Evolutionary conservation across 139 green algal species (phyloP).

Genomic region (Axilococcus clingmanii): DNA sequence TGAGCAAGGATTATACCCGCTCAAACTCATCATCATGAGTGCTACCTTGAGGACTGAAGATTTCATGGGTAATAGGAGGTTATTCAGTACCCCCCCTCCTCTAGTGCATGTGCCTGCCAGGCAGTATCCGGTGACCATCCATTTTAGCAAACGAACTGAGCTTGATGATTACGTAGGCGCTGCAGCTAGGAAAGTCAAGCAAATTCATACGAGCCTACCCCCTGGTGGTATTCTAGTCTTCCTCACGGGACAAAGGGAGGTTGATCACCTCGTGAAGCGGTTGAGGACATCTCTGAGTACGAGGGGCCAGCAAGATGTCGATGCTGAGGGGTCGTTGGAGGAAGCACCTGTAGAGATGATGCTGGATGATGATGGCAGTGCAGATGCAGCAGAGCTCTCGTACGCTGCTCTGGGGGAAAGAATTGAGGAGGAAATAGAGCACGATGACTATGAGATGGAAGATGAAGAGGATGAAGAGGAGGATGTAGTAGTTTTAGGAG

Average conservation of each 20-base stretch:
- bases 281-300: conserved; percentile 44
- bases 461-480: conserved; percentile 44
- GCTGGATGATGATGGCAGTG: conserved; percentile 13
- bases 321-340: conserved; percentile 2
- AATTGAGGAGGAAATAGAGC: conserved; percentile 18
- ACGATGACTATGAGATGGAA: conserved; percentile 17
- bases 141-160: conserved; percentile 55
- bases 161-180: conserved; percentile 72
- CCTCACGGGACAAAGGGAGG: conserved; percentile 84
- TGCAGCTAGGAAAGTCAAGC: conserved; percentile 61
- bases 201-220: conserved; percentile 82
- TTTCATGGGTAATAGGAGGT: conserved; percentile 66
- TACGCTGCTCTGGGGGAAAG: conserved; percentile 5
- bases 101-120: conserved; percentile 63
- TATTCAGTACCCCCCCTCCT: conserved; percentile 68
- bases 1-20: conserved; percentile 39
- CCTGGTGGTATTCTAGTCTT: conserved; percentile 90
- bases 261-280: conserved; percentile 61
- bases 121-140: conserved; percentile 80
- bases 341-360: conserved; percentile 4
- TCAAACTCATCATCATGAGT: conserved; percentile 96
- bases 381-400: conserved; percentile 3
- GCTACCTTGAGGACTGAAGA: conserved; percentile 76
- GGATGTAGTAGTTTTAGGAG: conserved; percentile 50
- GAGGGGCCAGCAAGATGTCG: neutral